These are phyloP conservation scores for Spongospora subterranea DNA, from an alignment of 208 protist genomes.

Conservation along the genomic window DNA sequence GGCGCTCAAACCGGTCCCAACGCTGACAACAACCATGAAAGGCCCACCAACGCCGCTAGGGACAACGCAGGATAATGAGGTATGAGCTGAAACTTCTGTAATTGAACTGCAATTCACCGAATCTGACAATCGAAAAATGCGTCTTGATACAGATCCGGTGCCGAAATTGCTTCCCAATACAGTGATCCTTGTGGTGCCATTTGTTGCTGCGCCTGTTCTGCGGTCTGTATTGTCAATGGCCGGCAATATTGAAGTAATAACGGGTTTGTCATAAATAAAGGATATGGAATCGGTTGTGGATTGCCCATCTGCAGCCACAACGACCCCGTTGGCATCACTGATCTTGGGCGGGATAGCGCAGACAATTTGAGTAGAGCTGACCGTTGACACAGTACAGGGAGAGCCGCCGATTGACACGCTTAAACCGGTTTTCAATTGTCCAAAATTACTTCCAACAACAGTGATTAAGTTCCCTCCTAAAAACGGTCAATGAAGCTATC, in stretches of 20 bases:
- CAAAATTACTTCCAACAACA: neutral
- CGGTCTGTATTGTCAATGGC: neutral
- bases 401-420: neutral
- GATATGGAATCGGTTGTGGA: neutral
- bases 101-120: neutral
- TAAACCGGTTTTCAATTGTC: neutral
- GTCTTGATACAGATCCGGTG: neutral
- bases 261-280: neutral
- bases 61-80: neutral
- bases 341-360: neutral
- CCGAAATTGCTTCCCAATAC: neutral
- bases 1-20: neutral
- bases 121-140: neutral
- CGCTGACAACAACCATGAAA: neutral
- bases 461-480: slow-evolving; percentile 9
- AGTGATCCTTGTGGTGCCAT: neutral
- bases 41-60: neutral
- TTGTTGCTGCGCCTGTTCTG: neutral
- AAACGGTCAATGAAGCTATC: neutral
- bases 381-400: neutral
- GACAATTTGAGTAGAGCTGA: neutral
- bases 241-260: neutral
- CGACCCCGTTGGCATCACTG: neutral
- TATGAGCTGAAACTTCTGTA: neutral
- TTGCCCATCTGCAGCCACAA: slow-evolving; percentile 11